Base-by-base conservation (phyloP, 2,329 filamentous ascomycete species). In the Fusarium metavorans region DNA sequence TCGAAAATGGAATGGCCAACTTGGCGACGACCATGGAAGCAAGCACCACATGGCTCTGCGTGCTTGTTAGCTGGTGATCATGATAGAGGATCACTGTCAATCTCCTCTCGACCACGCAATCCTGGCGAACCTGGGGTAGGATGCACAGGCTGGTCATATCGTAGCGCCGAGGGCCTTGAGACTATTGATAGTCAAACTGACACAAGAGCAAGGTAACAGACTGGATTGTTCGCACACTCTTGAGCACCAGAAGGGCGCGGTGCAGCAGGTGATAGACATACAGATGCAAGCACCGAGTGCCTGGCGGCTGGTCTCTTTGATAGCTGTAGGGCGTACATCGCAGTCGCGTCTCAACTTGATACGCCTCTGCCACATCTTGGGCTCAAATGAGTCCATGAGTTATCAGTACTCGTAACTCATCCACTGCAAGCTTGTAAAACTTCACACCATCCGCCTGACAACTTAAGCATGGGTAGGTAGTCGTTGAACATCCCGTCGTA, bases 1-100 rank as follows among this genome's bases (percentile, higher is more conserved):
- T 56, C 66, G 37, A 65, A 78, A 73, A 64, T 54, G 74, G 77
- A 77, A 71, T 78, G 68, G 77, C 16, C 59, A 50, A 11, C 25
- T 63, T 52, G 68, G 54, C 64, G 66, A 58, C 41, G 50, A 60
- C 58, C 59, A 32, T 57, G 48, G 57, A 43, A 72, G 68, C 68
- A 66, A 74, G 65, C 70, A 69, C 72, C 77, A 62, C 72, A 74
- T 74, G 69, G 73, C 67, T 61, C 50, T 67, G 63, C 41, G 50
- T 66, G 43, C 62, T 69, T 68, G 37, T 64, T 63, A 59, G 68
- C 52, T 56, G 63, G 63, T 43, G 70, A 74, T 76, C 62, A 63
- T 67, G 70, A 78, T 74, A 78, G 64, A 69, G 34, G 62, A 60
- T 54, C 73, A 71, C 59, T 45, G 43, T 72, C 60, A 56, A 61